phyloP scores from a whole-genome alignment of 306 rosid species.

The Abrus pulchellus region DNA sequence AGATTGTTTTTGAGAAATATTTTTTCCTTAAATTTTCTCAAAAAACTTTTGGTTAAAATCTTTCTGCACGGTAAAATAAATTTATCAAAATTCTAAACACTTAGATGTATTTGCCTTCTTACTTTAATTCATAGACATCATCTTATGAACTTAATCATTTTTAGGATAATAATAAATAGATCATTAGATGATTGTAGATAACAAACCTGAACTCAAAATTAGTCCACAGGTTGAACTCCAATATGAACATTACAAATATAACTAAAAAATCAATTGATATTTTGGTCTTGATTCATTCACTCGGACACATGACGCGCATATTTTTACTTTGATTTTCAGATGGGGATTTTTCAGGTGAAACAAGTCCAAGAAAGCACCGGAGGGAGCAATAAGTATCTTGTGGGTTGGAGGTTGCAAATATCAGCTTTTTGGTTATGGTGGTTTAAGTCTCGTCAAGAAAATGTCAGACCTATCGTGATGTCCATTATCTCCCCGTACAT shows the following conservation, averaged over 20 bases:
- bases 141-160: not conserved
- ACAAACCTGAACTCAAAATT: slow-evolving; percentile 3
- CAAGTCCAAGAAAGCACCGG: slow-evolving; percentile 9
- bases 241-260: not conserved
- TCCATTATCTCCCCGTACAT: slow-evolving; percentile 5
- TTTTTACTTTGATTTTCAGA: slow-evolving; percentile 42
- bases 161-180: not conserved
- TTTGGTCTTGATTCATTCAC: slow-evolving; percentile 19
- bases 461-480: slow-evolving; percentile 18
- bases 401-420: slow-evolving; percentile 12
- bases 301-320: not conserved
- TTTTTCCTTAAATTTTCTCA: not conserved
- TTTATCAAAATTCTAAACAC: not conserved
- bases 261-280: slow-evolving; percentile 19
- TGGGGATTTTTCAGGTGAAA: slow-evolving; percentile 16
- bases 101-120: not conserved
- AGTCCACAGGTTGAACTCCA: not conserved
- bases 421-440: slow-evolving; percentile 13
- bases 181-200: not conserved
- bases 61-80: not conserved
- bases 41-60: not conserved
- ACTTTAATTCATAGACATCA: not conserved
- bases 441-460: slow-evolving; percentile 33
- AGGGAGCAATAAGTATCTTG: slow-evolving; percentile 20
- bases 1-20: not conserved